Evolutionary conservation across 1,284 basidiomycete genomes (phyloP), one percentile per base, ranked within the genome.

Genomic region (Ustilago xerochloae): DNA sequence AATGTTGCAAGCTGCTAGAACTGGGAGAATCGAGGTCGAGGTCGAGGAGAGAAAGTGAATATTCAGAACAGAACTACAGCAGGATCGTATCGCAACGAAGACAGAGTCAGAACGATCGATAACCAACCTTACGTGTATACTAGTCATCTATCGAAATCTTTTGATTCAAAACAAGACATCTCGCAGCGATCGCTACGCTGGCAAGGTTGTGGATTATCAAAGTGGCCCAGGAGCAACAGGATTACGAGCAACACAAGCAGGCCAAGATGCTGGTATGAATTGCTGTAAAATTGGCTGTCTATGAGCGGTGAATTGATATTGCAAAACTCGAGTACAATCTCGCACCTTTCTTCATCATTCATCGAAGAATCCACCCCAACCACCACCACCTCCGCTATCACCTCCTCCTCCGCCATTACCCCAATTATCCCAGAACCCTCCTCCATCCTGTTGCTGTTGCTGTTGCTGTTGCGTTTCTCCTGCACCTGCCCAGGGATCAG

Each of bases 401-500:
- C 28, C 39, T 1, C 51, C 43, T 15, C 56, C 66, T 26, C 61
- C 61, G 7, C 57, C 57, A 10, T 59, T 43, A 22, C 66, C 57
- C 66, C 60, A 63, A 3, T 18, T 36, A 22, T 51, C 55, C 56
- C 63, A 67, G 30, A 63, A 51, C 9, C 56, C 28, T 32, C 51
- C 39, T 5, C 67, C 63, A 12, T 49, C 53, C 29, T 63, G 65
- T 22, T 12, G 35, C 45, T 61, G n/a, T n/a, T n/a, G n/a, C n/a
- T n/a, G n/a, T n/a, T n/a, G n/a, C n/a, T n/a, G n/a, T n/a, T n/a
- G 57, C 1, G 62, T 64, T 13, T 52, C 50, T 2, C 43, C 22
- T 9, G 73, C 63, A 2, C 63, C 68, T n/a, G 66, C 56, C 73
- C 73, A 75, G 15, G 73, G 73, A 49, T 75, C 68, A 13, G 45